Conservation (phyloP, 2,329 filamentous ascomycete genomes). For the Orbilia ellipsospora region DNA sequence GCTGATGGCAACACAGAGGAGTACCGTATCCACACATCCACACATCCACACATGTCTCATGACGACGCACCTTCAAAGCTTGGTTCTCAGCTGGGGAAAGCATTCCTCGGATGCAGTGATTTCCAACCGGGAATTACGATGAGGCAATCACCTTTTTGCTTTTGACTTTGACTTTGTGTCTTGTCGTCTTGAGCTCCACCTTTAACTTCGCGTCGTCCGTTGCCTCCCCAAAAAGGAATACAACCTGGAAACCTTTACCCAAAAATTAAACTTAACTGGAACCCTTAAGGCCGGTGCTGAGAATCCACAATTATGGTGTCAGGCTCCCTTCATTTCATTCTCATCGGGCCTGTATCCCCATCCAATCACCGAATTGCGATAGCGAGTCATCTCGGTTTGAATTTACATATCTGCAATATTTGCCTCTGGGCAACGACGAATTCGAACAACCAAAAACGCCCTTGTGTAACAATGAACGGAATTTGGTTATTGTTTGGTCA, state of each 20-base stretch:
- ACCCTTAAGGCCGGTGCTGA: constrained; percentile 1
- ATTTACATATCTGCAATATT: too few relatives aligned
- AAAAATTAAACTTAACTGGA: constrained; percentile 5
- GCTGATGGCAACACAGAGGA: constrained; percentile 9
- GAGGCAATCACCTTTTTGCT: constrained; percentile 6
- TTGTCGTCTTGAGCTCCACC: constrained; percentile 28
- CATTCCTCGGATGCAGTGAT: constrained; percentile 55
- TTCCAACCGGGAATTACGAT: constrained; percentile 36
- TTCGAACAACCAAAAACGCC: constrained; percentile 5
- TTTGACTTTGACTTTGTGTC: constrained; percentile 21
- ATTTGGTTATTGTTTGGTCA: neutral
- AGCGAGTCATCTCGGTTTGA: neutral
- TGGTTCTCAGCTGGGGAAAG: constrained; percentile 24
- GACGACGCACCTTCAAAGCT: constrained; percentile 39
- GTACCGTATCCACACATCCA: constrained; percentile 20
- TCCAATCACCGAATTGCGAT: constrained; percentile 43
- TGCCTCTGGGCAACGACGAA: too few relatives aligned
- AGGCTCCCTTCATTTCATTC: neutral
- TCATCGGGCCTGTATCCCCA: constrained; percentile 52
- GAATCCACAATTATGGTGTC: constrained; percentile 19
- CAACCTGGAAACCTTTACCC: neutral
- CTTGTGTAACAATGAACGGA: constrained; percentile 27
- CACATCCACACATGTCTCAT: constrained; percentile 40
- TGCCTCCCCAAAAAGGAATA: neutral
- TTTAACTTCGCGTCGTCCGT: neutral